Evolutionary conservation across 805 yeast genomes (phyloP).

Genomic region (Candida saitoana): DNA sequence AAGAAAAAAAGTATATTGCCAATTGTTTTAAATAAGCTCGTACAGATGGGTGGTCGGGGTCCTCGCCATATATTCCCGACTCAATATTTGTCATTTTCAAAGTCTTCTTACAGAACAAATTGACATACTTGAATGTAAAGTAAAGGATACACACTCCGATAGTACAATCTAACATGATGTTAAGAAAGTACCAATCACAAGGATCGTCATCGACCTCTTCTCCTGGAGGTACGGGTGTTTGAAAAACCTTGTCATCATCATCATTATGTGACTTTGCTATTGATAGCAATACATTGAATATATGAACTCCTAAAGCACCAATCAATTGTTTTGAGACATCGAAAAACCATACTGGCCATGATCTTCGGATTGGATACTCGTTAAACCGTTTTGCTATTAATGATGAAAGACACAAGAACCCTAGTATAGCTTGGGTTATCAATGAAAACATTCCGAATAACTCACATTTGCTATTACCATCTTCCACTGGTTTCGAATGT

Average conservation of each 20-base stretch:
- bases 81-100: constrained; percentile 36
- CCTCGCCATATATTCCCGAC: constrained; percentile 61
- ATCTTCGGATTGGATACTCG: constrained; percentile 77
- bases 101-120: constrained; percentile 41
- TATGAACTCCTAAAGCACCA: constrained; percentile 83
- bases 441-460: constrained; percentile 82
- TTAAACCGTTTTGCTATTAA: constrained; percentile 69
- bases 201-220: constrained; percentile 40
- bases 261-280: constrained; percentile 43
- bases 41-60: constrained; percentile 51
- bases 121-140: constrained; percentile 45
- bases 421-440: constrained; percentile 70
- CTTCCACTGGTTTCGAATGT: constrained; percentile 8
- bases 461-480: constrained; percentile 35
- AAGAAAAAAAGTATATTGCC: constrained; percentile 59
- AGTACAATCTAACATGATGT: constrained; percentile 85
- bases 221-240: neutral
- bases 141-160: constrained; percentile 82
- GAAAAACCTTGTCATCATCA: constrained; percentile 8
- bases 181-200: constrained; percentile 93
- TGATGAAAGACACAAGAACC: constrained; percentile 69
- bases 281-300: constrained; percentile 69
- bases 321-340: constrained; percentile 87
- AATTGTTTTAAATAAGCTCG: constrained; percentile 69
- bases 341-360: constrained; percentile 83